Base-by-base conservation (phyloP, 176 grass and related monocot species). In the Phoenix roebelenii region DNA sequence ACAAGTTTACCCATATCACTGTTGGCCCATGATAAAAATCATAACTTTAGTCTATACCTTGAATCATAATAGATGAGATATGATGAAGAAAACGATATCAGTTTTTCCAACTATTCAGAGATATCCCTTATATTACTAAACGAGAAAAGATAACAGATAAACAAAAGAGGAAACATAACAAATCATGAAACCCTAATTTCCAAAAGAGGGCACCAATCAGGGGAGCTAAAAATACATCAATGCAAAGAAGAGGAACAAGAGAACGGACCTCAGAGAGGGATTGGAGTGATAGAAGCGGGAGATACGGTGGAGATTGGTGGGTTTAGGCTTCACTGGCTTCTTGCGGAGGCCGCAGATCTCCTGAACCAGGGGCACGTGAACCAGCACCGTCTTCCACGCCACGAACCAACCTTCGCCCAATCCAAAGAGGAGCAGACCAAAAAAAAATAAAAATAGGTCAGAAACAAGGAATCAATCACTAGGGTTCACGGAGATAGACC, bases 301-400 rank as follows among this genome's bases (percentile, higher is more conserved):
- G 58, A 98, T 63, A 22, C 94, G 94, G n/a, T 76, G 74, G 49
- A 49, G 59, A 55, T 85, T 79, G 18, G 32, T 4, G 23, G 88
- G 88, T 78, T 85, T 98, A 57, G 84, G 84, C 77, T 83, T 98
- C 66, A 74, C 52, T 0, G 68, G 68, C 79, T 98, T 92, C 67
- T 81, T 89, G 51, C 84, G 81, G 23, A 98, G 84, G 7, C 94
- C 94, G 49, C 72, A 73, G 56, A 98, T 98, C 74, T 98, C 94
- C 71, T 93, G 94, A 69, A 98, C 87, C 52, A 98, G 70, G 16
- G 94, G 85, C 20, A 98, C 94, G 59, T 98, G 94, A 55, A 98
- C 85, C 70, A 98, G 71, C 75, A 98, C 94, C 73, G 81, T 77
- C 60, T 76, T 93, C 94, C 94, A 98, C 49, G 94, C 88, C 79